Evolutionary conservation across 2,329 filamentous ascomycete genomes (phyloP), one percentile per base, ranked within the genome.

Genomic region (Talaromyces sp.): DNA sequence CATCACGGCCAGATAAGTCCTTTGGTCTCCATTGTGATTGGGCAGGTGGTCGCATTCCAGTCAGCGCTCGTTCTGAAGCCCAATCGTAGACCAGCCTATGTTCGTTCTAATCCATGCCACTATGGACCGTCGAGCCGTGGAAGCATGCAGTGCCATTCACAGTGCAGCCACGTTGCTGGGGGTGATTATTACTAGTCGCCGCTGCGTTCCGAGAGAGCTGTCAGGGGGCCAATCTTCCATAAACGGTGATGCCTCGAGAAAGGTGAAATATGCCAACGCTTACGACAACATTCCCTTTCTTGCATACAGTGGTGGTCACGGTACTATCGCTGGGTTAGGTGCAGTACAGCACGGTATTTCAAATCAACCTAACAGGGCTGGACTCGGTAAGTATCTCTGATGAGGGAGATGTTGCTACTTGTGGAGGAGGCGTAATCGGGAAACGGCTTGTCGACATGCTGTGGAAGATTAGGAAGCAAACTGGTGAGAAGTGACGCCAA

Each of bases 391-490:
- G 24, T 29, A 46, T 56, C 24, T 49, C 55, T 17, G 41, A 56
- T 49, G 24, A 26, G 11, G 35, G 55, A 29, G 21, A 17, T 21
- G 43, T 43, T 17, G 55, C 41, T 32, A 26, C 26, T 9, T 56
- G 46, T 32, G 55, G 55, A 17, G 55, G 55, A 5, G 55, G 55
- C 3, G 21, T 56, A 4, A 29, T 56, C n/a, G 43, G 24, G 35
- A 56, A 46, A 26, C 31, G 19, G 27, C 35, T 26, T 11, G 31
- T 38, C 11, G 24, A 56, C 19, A 4, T 14, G 21, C 55, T 49
- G 24, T 56, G 55, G 55, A 32, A 56, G 49, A 38, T 38, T 10
- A 38, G 55, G 35, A 56, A 56, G 38, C 55, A 56, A 56, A 56
- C 55, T 19, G 55, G 55, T 56, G 38, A 27, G 55, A 11, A 31